Evolutionary conservation across 2,329 filamentous ascomycete genomes (phyloP).

Genomic region (Chaetoscypha palmicola): DNA sequence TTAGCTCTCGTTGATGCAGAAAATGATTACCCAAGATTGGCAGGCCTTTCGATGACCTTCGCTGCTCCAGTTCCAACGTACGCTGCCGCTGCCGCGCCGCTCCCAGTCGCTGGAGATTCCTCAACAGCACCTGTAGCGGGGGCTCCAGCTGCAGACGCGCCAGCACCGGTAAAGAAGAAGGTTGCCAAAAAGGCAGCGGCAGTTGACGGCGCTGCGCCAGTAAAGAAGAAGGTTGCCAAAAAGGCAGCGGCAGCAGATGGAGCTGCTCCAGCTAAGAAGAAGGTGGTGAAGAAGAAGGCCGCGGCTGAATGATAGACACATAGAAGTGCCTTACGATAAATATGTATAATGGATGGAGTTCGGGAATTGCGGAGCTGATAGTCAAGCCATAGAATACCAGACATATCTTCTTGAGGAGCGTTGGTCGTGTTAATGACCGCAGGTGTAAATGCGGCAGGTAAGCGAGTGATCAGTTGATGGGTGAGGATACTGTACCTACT

Average conservation of each 20-base stretch:
- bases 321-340: too few species aligned
- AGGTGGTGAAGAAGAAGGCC: constrained; percentile 4
- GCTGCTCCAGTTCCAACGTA: neutral
- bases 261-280: neutral
- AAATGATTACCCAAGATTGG: constrained; percentile 4
- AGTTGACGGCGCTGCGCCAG: neutral
- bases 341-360: too few species aligned
- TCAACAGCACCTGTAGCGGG: constrained; percentile 2
- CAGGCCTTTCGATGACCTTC: constrained; percentile 1
- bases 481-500: too few species aligned
- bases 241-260: neutral
- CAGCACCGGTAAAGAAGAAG: neutral
- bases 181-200: neutral
- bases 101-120: neutral
- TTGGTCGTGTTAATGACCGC: too few species aligned
- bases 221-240: constrained; percentile 3
- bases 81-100: neutral
- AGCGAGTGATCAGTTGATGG: too few species aligned
- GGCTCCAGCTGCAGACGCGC: constrained; percentile 1
- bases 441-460: too few species aligned
- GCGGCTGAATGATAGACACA: too few species aligned
- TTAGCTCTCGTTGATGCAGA: constrained; percentile 3
- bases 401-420: too few species aligned
- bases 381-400: too few species aligned
- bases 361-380: too few species aligned